Evolutionary conservation across 1,139 yeast species (phyloP).

Genomic region (Geotrichum klebahnii): DNA sequence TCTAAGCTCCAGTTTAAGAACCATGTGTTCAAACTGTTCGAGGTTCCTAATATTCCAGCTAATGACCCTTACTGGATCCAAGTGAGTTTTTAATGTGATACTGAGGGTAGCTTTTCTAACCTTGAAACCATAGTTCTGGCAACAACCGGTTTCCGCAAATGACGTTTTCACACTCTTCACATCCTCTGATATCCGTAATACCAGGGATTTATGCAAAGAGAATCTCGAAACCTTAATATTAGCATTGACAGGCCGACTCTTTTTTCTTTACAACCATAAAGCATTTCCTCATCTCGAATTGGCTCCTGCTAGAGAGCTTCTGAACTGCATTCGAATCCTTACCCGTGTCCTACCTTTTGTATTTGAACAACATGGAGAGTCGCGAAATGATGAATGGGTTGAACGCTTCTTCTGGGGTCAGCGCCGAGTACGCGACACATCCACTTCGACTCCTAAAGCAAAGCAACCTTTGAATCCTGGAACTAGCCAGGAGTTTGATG

Average conservation of each 20-base stretch:
- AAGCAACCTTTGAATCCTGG: too few species aligned
- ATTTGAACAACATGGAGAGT: conserved; percentile 43
- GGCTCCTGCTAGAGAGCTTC: conserved; percentile 36
- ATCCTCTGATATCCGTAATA: conserved; percentile 53
- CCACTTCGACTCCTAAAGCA: background rate
- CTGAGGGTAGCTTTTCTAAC: background rate
- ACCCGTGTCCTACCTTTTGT: conserved; percentile 65
- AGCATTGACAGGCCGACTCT: conserved; percentile 41
- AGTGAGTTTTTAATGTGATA: conserved; percentile 26
- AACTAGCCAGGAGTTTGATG: too few species aligned
- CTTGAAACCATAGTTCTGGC: conserved; percentile 40
- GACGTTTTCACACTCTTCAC: conserved; percentile 60
- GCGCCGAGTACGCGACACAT: conserved; percentile 13
- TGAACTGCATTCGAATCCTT: conserved; percentile 63
- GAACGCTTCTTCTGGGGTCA: conserved; percentile 47
- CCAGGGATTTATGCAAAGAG: conserved; percentile 54
- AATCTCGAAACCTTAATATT: conserved; percentile 56
- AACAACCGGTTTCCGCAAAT: conserved; percentile 43
- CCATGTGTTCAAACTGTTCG: conserved; percentile 62
- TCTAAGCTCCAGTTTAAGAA: conserved; percentile 59
- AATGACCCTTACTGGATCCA: conserved; percentile 54
- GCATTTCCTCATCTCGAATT: conserved; percentile 33
- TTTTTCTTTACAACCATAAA: conserved; percentile 31
- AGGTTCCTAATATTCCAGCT: conserved; percentile 45
- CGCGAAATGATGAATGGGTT: conserved; percentile 39